Base-by-base conservation (phyloP, 768 basidiomycete genomes). In the Dentipellis sp. region DNA sequence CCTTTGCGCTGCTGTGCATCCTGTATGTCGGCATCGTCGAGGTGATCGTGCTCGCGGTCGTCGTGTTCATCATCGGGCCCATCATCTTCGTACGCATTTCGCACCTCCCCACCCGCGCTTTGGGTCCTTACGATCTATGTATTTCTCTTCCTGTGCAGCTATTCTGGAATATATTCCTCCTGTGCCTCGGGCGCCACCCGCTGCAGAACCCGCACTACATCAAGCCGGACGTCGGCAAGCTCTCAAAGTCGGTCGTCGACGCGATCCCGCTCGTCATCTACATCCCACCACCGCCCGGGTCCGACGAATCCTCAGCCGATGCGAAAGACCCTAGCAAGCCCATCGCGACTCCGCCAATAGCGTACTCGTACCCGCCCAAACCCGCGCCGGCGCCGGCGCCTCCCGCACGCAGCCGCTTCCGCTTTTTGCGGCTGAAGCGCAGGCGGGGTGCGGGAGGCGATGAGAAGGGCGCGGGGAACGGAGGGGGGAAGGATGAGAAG, bases 241-340 rank as follows among this genome's bases (percentile, higher is more conserved):
- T 92, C 8, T 73, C 88, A 1, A 83, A 81, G 64, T 71, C 81
- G 6, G 71, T 84, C 8, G 88, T 93, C 21, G 86, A 91, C 54
- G 78, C 77, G 50, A 91, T 93, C 39, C 91, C 91, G 1, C 76
- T 92, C 19, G 90, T 91, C 23, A 79, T 90, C 60, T 93, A 91
- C 69, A 91, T 93, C 39, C 89, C 89, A 4, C 79, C 88, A 0
- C 87, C 89, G 3, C 86, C 86, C 0, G 79, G 80, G 49, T 73
- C 66, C 55, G 68, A 62, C 22, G 62, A 58, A 29, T 35, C 61
- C 7, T 49, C 53, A n/a, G 62, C 22, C 1, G 69, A 75, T 21
- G 66, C 74, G n/a, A 21, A 14, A 50, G 16, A 22, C 1, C 47
- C 47, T 56, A 34, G 52, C 55, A 29, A 6, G 29, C 29, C 29